These are phyloP conservation scores for Babjeviella inositovora DNA, from an alignment of 805 yeast species.

Conservation along the genomic window DNA sequence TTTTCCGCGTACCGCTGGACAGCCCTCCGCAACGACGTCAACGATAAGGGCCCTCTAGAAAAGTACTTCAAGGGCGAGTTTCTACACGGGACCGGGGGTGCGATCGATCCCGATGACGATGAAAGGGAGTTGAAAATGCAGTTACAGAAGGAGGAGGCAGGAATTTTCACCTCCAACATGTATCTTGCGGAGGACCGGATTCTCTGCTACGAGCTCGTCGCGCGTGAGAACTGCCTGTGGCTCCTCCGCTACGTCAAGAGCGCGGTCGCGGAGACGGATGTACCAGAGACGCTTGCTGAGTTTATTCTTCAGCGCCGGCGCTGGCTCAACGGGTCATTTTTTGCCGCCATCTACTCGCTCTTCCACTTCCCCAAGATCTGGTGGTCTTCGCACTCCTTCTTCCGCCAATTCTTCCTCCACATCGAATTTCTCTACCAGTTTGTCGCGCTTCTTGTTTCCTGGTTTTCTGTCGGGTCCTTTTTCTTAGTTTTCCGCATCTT, in stretches of 20 bases:
- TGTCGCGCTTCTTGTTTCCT: conserved; percentile 34
- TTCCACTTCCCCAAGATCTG: conserved; percentile 40
- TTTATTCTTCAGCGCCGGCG: conserved; percentile 50
- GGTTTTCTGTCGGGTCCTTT: conserved; percentile 52
- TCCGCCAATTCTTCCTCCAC: conserved; percentile 33
- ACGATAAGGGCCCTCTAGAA: conserved; percentile 41
- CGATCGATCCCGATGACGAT: conserved; percentile 41
- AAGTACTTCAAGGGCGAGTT: conserved; percentile 55
- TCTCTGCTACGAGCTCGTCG: conserved; percentile 47
- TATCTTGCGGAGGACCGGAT: conserved; percentile 58
- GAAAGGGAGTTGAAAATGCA: conserved; percentile 19
- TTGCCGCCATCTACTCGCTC: conserved; percentile 42
- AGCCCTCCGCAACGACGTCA: conserved; percentile 38
- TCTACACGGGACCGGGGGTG: conserved; percentile 35
- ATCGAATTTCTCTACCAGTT: conserved; percentile 40
- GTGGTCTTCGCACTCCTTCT: conserved; percentile 32
- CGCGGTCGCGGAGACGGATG: conserved; percentile 55
- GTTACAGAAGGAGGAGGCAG: conserved; percentile 22
- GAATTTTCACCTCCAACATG: conserved; percentile 53
- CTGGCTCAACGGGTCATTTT: conserved; percentile 59
- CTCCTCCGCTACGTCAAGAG: conserved; percentile 44
- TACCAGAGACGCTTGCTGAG: conserved; percentile 46
- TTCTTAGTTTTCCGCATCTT: conserved; percentile 48
- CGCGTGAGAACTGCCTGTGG: conserved; percentile 42
- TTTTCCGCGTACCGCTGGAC: conserved; percentile 47